Evolutionary conservation across 371 early-diverging fungal genomes (phyloP), one percentile per base, ranked within the genome.

Genomic region (Mortierella sp.): DNA sequence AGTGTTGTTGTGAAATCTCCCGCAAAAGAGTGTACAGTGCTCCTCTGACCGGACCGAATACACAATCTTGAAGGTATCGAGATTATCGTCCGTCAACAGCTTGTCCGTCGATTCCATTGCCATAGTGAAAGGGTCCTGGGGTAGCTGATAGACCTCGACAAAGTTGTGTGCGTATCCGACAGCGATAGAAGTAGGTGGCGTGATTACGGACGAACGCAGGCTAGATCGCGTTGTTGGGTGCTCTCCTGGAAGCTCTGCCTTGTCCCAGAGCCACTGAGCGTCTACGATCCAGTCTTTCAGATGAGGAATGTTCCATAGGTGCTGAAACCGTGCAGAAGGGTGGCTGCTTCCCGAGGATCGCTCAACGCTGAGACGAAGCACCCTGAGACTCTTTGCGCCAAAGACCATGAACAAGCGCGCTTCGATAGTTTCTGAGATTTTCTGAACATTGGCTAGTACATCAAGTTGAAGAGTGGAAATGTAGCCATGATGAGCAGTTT

Each of bases 151-250:
- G 5, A 96, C 78, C 51, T 91, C 89, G 0, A 95, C 91, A 81
- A 91, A 91, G 81, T 96, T 96, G 77, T 97, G 97, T 0, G 94
- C 95, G 79, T 91, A 94, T 0, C 93, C 95, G 37, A 97, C 71
- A 0, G 94, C 94, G 53, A 95, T 79, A 6, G 79, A 79, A 8
- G 81, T 76, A 34, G 86, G 86, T 10, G 86, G 73, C 70, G 77
- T 83, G 48, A 54, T 44, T 21, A 77, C 28, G 2, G 54, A 10
- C 9, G 70, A 28, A 9, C 53, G 31, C 26, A 77, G 16, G 28
- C 75, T 77, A 24, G 84, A 53, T 75, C 87, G 77, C 13, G 71
- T 44, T 16, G 80, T 72, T 48, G 80, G 75, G 43, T n/a, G 48
- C 51, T 79, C 70, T 16, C 69, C 77, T 9, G 77, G 72, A 31